Conservation (phyloP, 129 eudicot genomes). For the Centrapalus pauciflorus region DNA sequence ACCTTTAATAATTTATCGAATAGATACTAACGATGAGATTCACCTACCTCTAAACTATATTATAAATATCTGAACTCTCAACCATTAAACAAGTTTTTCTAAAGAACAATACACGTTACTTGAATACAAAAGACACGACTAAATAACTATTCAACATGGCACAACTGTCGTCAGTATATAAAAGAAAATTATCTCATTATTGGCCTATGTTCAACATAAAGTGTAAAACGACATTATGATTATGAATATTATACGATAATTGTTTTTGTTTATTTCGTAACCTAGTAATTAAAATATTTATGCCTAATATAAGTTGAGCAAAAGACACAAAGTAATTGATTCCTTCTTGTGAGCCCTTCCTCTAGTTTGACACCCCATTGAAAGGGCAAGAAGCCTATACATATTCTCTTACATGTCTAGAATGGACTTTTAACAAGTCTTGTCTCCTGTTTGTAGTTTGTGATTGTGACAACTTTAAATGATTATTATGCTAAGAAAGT, state of each 20-base stretch:
- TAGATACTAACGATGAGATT: too few species aligned
- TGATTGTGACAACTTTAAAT: conserved; percentile 6
- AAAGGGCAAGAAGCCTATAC: conserved; percentile 26
- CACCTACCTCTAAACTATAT: too few species aligned
- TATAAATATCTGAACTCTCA: too few species aligned
- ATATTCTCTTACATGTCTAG: conserved; percentile 34
- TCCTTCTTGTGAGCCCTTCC: conserved; percentile 25
- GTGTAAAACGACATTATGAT: not conserved
- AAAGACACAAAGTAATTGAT: conserved; percentile 9
- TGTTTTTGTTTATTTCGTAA: not conserved
- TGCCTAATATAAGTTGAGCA: conserved; percentile 13
- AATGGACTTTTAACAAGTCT: conserved; percentile 27
- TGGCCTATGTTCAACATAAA: not conserved
- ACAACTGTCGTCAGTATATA: not conserved
- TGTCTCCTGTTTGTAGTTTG: conserved; percentile 25
- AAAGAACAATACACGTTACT: too few species aligned
- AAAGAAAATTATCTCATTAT: not conserved
- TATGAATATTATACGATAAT: not conserved
- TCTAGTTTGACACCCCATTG: conserved; percentile 8
- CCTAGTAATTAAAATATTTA: not conserved
- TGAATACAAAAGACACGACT: too few species aligned
- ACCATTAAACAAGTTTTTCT: too few species aligned
- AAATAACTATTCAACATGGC: too few species aligned
- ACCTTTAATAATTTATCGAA: too few species aligned
- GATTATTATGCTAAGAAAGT: conserved; percentile 2